Evolutionary conservation across 2,329 filamentous ascomycete genomes (phyloP).

Genomic region (Fusarium nodosum): DNA sequence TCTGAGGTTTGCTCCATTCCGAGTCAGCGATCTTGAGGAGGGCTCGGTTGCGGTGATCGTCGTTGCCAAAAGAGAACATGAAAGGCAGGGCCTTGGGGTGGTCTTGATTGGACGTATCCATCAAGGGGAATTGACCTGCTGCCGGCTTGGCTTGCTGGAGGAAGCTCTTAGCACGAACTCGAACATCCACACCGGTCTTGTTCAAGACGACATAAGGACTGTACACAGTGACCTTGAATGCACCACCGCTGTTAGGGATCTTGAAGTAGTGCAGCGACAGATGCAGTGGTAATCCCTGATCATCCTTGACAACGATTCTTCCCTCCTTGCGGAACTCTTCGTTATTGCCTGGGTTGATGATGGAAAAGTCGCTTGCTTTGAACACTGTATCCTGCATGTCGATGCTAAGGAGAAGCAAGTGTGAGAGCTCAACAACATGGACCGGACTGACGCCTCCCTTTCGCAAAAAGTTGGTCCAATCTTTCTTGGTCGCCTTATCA

Average conservation of each 20-base stretch:
- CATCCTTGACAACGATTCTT: slow-evolving; percentile 84
- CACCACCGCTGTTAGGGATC: slow-evolving; percentile 91
- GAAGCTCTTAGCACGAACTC: slow-evolving; percentile 89
- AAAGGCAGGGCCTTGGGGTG: slow-evolving; percentile 85
- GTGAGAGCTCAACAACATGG: slow-evolving; percentile 95
- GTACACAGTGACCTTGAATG: slow-evolving; percentile 95
- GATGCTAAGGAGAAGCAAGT: slow-evolving; percentile 90
- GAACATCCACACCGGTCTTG: slow-evolving; percentile 90
- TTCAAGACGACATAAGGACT: slow-evolving; percentile 96
- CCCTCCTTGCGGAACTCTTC: slow-evolving; percentile 91
- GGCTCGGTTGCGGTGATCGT: slow-evolving; percentile 92
- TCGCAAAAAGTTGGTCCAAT: slow-evolving; percentile 98
- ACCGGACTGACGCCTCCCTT: slow-evolving; percentile 98
- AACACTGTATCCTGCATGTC: slow-evolving; percentile 97
- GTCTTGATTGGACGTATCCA: slow-evolving; percentile 63
- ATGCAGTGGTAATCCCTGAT: slow-evolving; percentile 81
- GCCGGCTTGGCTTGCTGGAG: slow-evolving; percentile 85
- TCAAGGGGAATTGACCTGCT: slow-evolving; percentile 80
- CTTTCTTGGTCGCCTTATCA: slow-evolving; percentile 97
- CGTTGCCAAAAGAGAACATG: slow-evolving; percentile 93
- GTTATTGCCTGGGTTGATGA: slow-evolving; percentile 90
- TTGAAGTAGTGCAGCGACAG: slow-evolving; percentile 91
- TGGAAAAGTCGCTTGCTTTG: slow-evolving; percentile 95
- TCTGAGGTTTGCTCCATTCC: slow-evolving; percentile 96
- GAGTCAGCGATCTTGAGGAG: slow-evolving; percentile 90